Evolutionary conservation across 108 stramenopile species (phyloP).

Genomic region (Conticribra guillardii): DNA sequence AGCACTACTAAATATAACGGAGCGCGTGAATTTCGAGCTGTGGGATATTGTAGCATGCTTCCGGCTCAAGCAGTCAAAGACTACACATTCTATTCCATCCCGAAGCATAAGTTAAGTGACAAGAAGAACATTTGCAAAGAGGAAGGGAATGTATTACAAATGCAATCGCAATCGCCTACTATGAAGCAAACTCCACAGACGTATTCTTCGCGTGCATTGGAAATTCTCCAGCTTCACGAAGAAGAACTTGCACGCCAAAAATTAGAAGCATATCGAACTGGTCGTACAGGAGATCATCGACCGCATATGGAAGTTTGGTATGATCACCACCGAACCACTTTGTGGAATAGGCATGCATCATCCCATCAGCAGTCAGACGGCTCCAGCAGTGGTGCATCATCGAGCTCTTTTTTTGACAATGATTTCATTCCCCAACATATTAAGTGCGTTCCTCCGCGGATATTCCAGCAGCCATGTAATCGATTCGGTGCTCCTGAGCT

Average conservation of each 20-base stretch:
- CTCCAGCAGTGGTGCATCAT: neutral
- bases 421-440: neutral
- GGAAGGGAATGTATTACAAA: neutral
- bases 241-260: conserved; percentile 31
- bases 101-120: conserved; percentile 23
- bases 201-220: neutral
- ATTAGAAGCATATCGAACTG: conserved; percentile 63
- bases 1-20: conserved; percentile 1
- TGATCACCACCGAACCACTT: conserved; percentile 19
- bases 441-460: conserved; percentile 10
- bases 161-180: conserved; percentile 6
- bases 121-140: neutral
- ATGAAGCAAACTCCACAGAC: neutral
- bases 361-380: no score
- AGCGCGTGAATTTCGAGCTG: conserved; percentile 43
- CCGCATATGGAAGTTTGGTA: conserved; percentile 56
- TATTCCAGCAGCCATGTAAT: conserved; percentile 51
- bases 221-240: conserved; percentile 5
- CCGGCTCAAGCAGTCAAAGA: conserved; percentile 41
- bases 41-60: conserved; percentile 52
- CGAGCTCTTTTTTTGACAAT: neutral
- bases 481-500: conserved; percentile 59
- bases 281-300: conserved; percentile 60
- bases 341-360: conserved; percentile 25
- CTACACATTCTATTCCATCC: conserved; percentile 27